Base-by-base conservation (phyloP, 2,329 filamentous ascomycete genomes). In the Pseudophaeomoniella oleicola region DNA sequence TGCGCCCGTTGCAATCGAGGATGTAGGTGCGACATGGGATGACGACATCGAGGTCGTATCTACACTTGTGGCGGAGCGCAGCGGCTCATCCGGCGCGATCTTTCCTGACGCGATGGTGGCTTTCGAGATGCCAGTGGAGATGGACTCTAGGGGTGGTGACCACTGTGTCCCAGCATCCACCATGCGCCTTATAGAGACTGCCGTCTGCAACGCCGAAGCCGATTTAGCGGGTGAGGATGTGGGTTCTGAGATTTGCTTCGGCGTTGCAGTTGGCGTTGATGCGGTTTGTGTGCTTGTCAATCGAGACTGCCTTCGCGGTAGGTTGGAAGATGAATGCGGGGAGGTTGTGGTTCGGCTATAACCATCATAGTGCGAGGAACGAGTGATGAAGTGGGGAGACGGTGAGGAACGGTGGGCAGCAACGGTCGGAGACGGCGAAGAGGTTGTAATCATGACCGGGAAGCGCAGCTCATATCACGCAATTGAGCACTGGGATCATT, bases 111-210 rank as follows among this genome's bases (percentile, higher is more conserved):
- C 44, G 17, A 46, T 44, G 5, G 41, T 46, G 14, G 43, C 42
- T 17, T 46, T 36, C 19, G 33, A 35, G 16, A 16, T 33, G 5
- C 31, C 14, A n/a, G 32, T 14, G 4, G 42, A 16, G 31, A 37
- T 19, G 15, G 29, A 29, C 30, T 38, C 35, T 16, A 36, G 37
- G 16, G 41, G 45, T 9, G 46, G 45, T 9, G 66, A 68, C 51
- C 71, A 73, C 51, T 73, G 69, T 22, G 69, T 72, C 40, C 57
- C 62, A 19, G 59, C 59, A 58, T 72, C 65, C 39, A 60, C 58
- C 53, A 63, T 65, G 13, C 32, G 35, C 16, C 30, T 32, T 22
- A 39, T 17, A 33, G 37, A n/a, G 36, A 10, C 15, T 30, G 30
- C 30, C 19, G 39, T 16, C n/a, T 15, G 19, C 12, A 35, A 34